Conservation (phyloP, 2,329 filamentous ascomycete species). For the Hymenoscyphus albidus region DNA sequence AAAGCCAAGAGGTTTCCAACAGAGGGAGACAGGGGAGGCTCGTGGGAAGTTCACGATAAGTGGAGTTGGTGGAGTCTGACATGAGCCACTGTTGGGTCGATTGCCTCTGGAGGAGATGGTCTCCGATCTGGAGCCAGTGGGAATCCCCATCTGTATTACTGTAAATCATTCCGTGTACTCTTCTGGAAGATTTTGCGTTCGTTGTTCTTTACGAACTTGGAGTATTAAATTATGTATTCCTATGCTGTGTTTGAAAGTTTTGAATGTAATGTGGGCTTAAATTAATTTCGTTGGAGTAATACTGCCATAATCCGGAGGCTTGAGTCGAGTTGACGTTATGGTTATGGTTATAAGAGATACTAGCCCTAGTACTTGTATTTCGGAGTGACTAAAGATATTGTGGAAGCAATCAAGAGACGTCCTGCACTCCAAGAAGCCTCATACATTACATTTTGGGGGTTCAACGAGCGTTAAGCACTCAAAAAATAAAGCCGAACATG, state of each 20-base stretch:
- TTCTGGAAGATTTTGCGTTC: background rate
- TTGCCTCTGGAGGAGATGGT: background rate
- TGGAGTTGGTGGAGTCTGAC: conserved; percentile 3
- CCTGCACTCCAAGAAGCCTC: background rate
- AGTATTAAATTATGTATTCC: too few relatives aligned
- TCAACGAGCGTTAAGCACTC: too few relatives aligned
- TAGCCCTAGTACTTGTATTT: background rate
- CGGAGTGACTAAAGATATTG: background rate
- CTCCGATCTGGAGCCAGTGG: background rate
- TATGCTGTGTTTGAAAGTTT: background rate
- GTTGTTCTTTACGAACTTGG: background rate
- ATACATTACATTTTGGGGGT: too few relatives aligned
- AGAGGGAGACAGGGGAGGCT: background rate
- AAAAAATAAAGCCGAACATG: too few relatives aligned
- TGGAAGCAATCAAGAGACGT: too few relatives aligned
- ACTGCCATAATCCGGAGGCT: background rate
- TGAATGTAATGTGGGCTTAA: background rate
- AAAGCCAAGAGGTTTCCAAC: background rate
- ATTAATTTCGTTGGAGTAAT: background rate
- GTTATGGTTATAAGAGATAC: background rate
- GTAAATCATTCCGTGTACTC: background rate
- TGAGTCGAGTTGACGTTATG: background rate
- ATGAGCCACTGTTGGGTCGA: background rate
- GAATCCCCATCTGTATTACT: background rate
- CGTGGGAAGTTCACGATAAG: background rate